Evolutionary conservation across 176 grass and related monocot genomes (phyloP), one percentile per base, ranked within the genome.

Genomic region (Musa itinerans): DNA sequence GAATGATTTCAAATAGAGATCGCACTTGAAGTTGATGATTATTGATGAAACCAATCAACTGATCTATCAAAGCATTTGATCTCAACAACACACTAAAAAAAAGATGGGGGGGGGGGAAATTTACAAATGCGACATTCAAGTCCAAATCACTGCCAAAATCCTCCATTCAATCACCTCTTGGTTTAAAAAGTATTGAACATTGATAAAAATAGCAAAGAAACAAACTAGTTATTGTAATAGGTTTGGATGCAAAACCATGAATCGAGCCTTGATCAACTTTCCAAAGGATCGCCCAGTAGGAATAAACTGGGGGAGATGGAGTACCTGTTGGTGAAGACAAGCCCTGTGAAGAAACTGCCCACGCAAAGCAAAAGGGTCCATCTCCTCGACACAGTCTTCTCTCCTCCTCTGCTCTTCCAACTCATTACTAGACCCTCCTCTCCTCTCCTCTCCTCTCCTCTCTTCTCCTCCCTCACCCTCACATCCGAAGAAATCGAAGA

Each of bases 291-390:
- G 4, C 34, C 34, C 4, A 43, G 34, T 29, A 29, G 29, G 29
- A 29, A 29, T 29, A 29, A 29, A 2, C 29, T 29, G 29, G 29
- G 29, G 29, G 29, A 29, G 29, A 29, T 29, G 29, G 13, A 10
- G 62, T 17, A 96, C 93, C 87, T 90, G 81, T 85, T 81, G 65
- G 93, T 92, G 85, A 96, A 96, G 87, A 96, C 79, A 14, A 96
- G 82, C 50, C 89, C 93, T 64, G 92, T 77, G 88, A 52, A 88
- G 83, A 96, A 96, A 85, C 93, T 87, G 59, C 93, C 87, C 72
- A 90, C 79, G 83, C 93, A 96, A 81, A 96, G 83, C 83, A 96
- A 78, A 27, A 96, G 55, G 26, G 87, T 83, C 85, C 89, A 92
- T 71, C 76, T 88, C 59, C 74, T 81, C 15, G 83, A 80, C 50